Evolutionary conservation across 1,139 yeast species (phyloP).

Genomic region (Kodamaea derodonti): DNA sequence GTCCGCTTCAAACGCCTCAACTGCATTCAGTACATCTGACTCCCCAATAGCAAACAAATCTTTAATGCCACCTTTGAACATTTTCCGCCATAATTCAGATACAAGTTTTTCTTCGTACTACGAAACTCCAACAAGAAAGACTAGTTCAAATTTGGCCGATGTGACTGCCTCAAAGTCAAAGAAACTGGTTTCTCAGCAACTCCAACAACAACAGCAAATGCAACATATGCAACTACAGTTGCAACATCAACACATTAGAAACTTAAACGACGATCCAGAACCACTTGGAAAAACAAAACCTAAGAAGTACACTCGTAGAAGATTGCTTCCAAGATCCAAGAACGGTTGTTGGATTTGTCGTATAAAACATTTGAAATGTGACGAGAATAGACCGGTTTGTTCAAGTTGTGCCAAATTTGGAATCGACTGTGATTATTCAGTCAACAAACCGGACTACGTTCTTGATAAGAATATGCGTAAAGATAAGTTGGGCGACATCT

Average conservation of each 20-base stretch:
- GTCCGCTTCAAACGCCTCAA: conserved; percentile 13
- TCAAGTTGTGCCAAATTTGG: conserved; percentile 39
- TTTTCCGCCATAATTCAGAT: conserved; percentile 27
- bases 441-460: conserved; percentile 40
- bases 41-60: conserved; percentile 9
- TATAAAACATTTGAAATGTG: conserved; percentile 48
- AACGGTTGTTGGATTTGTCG: conserved; percentile 52
- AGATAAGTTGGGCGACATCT: conserved; percentile 33
- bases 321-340: conserved; percentile 41
- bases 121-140: conserved; percentile 19
- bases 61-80: conserved; percentile 22
- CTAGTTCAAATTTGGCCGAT: conserved; percentile 15
- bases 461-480: conserved; percentile 33
- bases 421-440: conserved; percentile 43
- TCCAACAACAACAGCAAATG: conserved; percentile 4
- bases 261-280: conserved; percentile 5
- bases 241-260: conserved; percentile 5
- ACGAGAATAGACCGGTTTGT: conserved; percentile 39
- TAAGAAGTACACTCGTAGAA: conserved; percentile 40
- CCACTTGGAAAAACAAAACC: conserved; percentile 12
- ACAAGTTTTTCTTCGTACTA: conserved; percentile 15
- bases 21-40: conserved; percentile 7
- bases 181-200: conserved; percentile 7
- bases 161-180: conserved; percentile 13
- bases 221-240: conserved; percentile 6